phyloP scores from a whole-genome alignment of 2,329 filamentous ascomycete species.

The Basipetospora chlamydospora region DNA sequence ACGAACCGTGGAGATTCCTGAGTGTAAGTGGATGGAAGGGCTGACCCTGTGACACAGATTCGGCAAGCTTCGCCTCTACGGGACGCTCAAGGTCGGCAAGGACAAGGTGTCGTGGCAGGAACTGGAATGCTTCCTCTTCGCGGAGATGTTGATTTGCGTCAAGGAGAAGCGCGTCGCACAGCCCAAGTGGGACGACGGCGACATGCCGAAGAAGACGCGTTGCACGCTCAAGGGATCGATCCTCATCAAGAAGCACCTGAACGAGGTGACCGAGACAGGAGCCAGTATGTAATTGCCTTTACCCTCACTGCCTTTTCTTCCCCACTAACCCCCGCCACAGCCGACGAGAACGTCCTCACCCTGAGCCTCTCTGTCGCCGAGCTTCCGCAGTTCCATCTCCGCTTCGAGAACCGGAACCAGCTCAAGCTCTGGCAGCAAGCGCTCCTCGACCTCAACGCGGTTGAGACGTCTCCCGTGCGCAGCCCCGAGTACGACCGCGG shows the following conservation, averaged over 20 bases:
- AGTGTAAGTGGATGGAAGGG: constrained; percentile 5
- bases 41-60: constrained; percentile 47
- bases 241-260: constrained; percentile 93
- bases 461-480: constrained; percentile 48
- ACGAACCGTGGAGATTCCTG: no score
- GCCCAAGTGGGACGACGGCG: constrained; percentile 48
- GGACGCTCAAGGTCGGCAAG: constrained; percentile 84
- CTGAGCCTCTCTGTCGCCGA: constrained; percentile 83
- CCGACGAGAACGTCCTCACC: constrained; percentile 74
- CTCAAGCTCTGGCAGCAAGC: constrained; percentile 85
- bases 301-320: background rate
- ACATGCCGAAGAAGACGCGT: constrained; percentile 48
- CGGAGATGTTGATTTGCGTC: constrained; percentile 98
- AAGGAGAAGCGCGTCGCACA: constrained; percentile 76
- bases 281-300: constrained; percentile 17
- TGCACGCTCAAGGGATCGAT: constrained; percentile 96
- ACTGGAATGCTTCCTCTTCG: constrained; percentile 90
- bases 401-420: constrained; percentile 71
- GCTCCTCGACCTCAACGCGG: constrained; percentile 65
- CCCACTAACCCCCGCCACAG: constrained; percentile 17
- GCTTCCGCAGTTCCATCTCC: constrained; percentile 84
- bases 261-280: constrained; percentile 64
- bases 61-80: constrained; percentile 79
- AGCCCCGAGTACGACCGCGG: constrained; percentile 65
- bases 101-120: constrained; percentile 96